Evolutionary conservation across 106 monocot species (phyloP), one percentile per base, ranked within the genome.

Genomic region (Chionographis japonica): DNA sequence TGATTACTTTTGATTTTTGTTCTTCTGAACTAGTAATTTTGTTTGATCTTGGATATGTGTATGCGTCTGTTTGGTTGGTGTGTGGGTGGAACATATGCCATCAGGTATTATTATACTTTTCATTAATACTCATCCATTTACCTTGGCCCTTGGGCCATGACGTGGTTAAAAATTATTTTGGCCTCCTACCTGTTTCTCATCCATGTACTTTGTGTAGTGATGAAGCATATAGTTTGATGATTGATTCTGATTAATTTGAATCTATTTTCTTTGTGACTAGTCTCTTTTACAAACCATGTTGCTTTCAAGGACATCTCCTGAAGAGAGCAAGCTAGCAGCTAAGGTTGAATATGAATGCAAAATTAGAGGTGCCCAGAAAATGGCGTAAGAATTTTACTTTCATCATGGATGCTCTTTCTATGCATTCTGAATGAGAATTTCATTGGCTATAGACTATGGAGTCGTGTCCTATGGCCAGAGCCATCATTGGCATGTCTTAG

Each of bases 301-400:
- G 78, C 73, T 87, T 72, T 98, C 97, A 54, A 89, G 69, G 74
- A 70, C 68, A 17, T 64, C 50, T 63, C 84, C 82, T 61, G 83
- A 92, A 43, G 97, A 98, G 67, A 85, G 81, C 75, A 83, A 75
- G 65, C 76, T 98, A 15, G 63, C 97, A 27, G 89, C 97, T 15
- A 98, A 85, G 71, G 74, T 98, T 60, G 97, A 98, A 65, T 98
- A 66, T 71, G 92, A 98, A 74, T 98, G 97, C 85, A 98, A 89
- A 75, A 98, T 98, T 80, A 84, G 92, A 85, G 92, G 97, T 74
- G 97, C 97, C 35, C 89, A 98, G 73, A 89, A 92, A 77, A 89
- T 98, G 97, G 92, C 89, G 89, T 95, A 84, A 95, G 91, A 52
- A 68, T 16, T 52, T 66, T 71, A 54, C 46, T 72, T 62, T 64